Evolutionary conservation across 2,329 filamentous ascomycete genomes (phyloP).

Genomic region (Sporothrix schenckii): DNA sequence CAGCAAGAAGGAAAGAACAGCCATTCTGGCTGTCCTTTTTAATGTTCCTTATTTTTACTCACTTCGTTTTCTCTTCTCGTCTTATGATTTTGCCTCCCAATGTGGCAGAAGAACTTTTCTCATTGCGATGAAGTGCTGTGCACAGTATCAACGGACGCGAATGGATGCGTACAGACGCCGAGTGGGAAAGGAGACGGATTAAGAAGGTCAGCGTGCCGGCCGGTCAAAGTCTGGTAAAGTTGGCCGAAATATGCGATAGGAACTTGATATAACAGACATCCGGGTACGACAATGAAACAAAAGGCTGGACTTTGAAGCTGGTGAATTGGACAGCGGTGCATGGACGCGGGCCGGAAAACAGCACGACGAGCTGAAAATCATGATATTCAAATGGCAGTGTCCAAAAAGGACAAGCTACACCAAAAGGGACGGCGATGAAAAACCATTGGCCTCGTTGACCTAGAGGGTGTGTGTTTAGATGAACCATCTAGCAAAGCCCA

Average conservation of each 20-base stretch:
- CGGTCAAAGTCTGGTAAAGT: background rate
- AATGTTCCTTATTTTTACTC: background rate
- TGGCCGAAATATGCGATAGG: background rate
- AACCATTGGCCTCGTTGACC: background rate
- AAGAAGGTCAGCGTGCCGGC: background rate
- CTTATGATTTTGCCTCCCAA: background rate
- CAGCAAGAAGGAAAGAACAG: no score
- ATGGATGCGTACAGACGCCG: background rate
- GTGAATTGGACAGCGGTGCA: no score
- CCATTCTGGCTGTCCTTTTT: background rate
- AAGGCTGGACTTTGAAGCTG: no score
- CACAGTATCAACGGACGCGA: background rate
- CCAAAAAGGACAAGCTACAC: background rate
- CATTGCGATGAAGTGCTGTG: background rate
- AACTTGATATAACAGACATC: slow-evolving; percentile 16
- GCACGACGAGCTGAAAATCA: background rate
- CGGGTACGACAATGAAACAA: background rate
- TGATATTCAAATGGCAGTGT: background rate
- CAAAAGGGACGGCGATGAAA: background rate
- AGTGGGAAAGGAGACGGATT: background rate
- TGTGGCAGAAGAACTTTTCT: background rate
- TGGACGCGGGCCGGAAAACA: background rate
- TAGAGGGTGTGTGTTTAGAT: background rate
- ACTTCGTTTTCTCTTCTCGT: background rate
- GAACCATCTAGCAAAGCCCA: background rate